These are phyloP conservation scores for Globisporangium cystogenes DNA, from an alignment of 352 stramenopile genomes.

Conservation along the genomic window DNA sequence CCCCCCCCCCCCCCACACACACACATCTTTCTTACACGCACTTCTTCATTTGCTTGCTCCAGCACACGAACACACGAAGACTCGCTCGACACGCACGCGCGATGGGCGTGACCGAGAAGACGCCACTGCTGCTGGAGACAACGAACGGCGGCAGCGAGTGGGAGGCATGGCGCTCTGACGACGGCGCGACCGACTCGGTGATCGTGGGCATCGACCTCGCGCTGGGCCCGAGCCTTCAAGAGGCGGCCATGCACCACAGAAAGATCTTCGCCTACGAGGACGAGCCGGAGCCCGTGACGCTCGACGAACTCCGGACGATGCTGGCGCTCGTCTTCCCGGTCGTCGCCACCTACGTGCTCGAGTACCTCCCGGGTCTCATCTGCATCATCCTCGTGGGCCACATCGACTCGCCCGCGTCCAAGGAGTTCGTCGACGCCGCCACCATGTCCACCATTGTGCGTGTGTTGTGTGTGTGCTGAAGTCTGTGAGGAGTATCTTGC, in stretches of 20 bases:
- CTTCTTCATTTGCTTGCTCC: no score
- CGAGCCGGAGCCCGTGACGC: conserved; percentile 20
- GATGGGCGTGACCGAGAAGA: not conserved
- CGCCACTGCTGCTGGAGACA: not conserved
- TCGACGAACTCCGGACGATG: conserved; percentile 19
- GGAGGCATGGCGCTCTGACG: not conserved
- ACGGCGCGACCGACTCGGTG: not conserved
- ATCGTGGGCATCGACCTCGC: conserved; percentile 18
- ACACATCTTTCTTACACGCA: no score
- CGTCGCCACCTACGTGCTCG: conserved; percentile 35
- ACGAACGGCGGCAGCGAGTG: not conserved
- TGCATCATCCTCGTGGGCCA: conserved; percentile 54
- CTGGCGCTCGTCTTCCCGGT: conserved; percentile 20
- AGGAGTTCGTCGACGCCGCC: conserved; percentile 54
- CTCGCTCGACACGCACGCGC: no score
- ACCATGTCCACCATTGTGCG: conserved; percentile 52
- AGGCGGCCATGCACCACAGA: conserved; percentile 26
- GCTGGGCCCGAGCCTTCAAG: conserved; percentile 33
- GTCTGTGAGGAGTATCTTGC: no score
- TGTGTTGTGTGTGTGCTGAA: no score
- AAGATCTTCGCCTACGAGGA: conserved; percentile 29
- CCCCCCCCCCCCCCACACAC: no score
- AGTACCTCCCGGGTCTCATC: conserved; percentile 45
- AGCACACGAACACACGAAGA: no score
- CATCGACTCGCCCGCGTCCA: conserved; percentile 46